Evolutionary conservation across 2,329 filamentous ascomycete species (phyloP), one percentile per base, ranked within the genome.

Genomic region (Dothistroma septosporum): DNA sequence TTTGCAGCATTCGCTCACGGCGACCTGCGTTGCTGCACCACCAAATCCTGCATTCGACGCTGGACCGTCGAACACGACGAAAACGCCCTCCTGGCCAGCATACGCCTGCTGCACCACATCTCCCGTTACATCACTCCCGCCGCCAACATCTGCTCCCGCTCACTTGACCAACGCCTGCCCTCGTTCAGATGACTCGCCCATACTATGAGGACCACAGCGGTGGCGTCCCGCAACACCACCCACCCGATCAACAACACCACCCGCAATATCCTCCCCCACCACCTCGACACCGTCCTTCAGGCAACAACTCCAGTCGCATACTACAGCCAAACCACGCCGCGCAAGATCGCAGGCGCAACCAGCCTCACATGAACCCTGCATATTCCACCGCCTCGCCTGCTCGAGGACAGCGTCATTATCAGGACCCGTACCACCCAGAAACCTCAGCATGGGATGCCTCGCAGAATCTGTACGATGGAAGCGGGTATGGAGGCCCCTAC

Each of bases 401-500:
- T 31, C 55, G 60, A 22, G 60, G 53, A 46, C 65, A 59, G 31
- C 55, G 59, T 56, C 59, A 59, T 58, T 33, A 54, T 5, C 61
- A 54, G 19, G 62, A 58, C 55, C 54, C 53, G 31, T 59, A 65
- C 58, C 56, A 60, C 53, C 22, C 59, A 47, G 21, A 60, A 35
- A 59, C 55, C 46, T 54, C 50, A 14, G 56, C 61, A 24, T 58
- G 62, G 56, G 64, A 68, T 11, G 55, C 55, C 6, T 63, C 63
- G 32, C 64, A 68, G 50, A 62, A 64, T 50, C 44, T 68, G 49
- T 71, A 71, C 47, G 68, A 72, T 46, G 68, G 66, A 32, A 68
- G 60, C 50, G 68, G 56, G 6, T 70, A 70, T 28, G 49, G 61
- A 44, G 65, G 66, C 22, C 60, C 60, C 33, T 65, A 65, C 32